These are phyloP conservation scores for Globisporangium nagaii DNA, from an alignment of 352 stramenopile genomes.

Conservation along the genomic window DNA sequence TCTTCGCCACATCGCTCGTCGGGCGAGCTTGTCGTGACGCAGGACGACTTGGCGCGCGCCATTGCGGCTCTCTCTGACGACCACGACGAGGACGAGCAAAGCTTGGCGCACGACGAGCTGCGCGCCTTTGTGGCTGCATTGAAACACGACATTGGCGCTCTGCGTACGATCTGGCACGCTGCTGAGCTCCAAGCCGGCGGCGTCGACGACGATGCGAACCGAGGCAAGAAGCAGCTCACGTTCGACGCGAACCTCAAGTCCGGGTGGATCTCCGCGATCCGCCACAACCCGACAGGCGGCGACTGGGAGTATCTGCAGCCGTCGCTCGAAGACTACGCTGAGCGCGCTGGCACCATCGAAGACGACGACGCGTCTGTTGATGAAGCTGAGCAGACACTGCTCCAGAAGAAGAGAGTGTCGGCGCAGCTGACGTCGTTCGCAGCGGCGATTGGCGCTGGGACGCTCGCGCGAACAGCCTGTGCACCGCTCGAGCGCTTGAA, in stretches of 20 bases:
- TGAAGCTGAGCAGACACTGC: neutral
- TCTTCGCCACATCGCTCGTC: conserved; percentile 17
- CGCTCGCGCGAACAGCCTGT: conserved; percentile 51
- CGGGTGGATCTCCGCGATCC: conserved; percentile 69
- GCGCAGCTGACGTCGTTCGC: conserved; percentile 46
- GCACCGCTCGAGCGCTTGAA: conserved; percentile 79
- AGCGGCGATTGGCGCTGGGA: conserved; percentile 62
- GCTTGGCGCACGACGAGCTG: conserved; percentile 26
- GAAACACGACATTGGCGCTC: conserved; percentile 40
- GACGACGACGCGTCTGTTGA: neutral
- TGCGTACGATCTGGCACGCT: conserved; percentile 62
- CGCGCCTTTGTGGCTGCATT: conserved; percentile 36
- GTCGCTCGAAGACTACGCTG: conserved; percentile 15
- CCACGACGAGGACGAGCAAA: conserved; percentile 15
- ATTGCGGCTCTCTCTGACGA: conserved; percentile 33
- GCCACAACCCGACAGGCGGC: conserved; percentile 55
- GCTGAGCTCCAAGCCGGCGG: conserved; percentile 58
- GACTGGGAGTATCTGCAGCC: conserved; percentile 52
- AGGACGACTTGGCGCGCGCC: conserved; percentile 61
- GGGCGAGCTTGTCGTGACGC: conserved; percentile 49
- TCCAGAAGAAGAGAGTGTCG: conserved; percentile 18
- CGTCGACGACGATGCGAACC: conserved; percentile 17
- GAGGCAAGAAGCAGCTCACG: conserved; percentile 34
- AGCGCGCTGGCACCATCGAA: neutral
- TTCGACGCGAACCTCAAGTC: conserved; percentile 73